These are phyloP conservation scores for Zygosaccharomyces lentus DNA, from an alignment of 805 yeast genomes.

Conservation along the genomic window DNA sequence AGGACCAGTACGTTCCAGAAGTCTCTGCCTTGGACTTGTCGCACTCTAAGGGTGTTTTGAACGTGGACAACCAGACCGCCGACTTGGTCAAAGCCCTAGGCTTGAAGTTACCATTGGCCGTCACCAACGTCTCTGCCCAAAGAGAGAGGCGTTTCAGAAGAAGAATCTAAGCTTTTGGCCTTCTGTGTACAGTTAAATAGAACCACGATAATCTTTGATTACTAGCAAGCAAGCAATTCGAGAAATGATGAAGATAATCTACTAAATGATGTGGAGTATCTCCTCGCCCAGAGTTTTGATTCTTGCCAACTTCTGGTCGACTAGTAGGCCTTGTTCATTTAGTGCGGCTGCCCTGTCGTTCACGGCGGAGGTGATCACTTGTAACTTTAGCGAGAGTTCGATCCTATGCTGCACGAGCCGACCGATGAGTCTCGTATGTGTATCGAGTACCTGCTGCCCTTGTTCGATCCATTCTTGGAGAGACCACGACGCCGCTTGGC, in stretches of 20 bases:
- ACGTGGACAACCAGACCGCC: conserved; percentile 95
- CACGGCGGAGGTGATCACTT: conserved; percentile 37
- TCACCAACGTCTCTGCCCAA: conserved; percentile 82
- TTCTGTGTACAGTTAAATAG: conserved; percentile 23
- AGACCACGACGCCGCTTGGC: conserved; percentile 24
- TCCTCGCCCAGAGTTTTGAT: conserved; percentile 43
- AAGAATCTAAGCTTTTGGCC: conserved; percentile 57
- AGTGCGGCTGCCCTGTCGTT: conserved; percentile 36
- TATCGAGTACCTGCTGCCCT: conserved; percentile 35
- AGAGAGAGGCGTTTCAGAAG: conserved; percentile 90
- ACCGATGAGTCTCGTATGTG: conserved; percentile 36
- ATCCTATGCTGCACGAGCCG: conserved; percentile 38
- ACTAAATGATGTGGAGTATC: conserved; percentile 34
- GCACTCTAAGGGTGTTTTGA: conserved; percentile 92
- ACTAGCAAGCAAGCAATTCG: conserved; percentile 6
- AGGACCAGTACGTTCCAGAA: conserved; percentile 99
- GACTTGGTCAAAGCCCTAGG: conserved; percentile 93
- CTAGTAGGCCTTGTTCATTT: conserved; percentile 29
- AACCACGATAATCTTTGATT: conserved; percentile 19
- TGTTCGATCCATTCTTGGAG: conserved; percentile 38
- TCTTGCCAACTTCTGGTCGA: conserved; percentile 36
- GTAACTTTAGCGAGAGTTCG: conserved; percentile 39
- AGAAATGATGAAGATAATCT: neutral
- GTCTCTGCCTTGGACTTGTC: conserved; percentile 98
- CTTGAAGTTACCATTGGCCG: conserved; percentile 80